Conservation (phyloP, 108 stramenopile genomes). For the Nannochloropsis gaditana region DNA sequence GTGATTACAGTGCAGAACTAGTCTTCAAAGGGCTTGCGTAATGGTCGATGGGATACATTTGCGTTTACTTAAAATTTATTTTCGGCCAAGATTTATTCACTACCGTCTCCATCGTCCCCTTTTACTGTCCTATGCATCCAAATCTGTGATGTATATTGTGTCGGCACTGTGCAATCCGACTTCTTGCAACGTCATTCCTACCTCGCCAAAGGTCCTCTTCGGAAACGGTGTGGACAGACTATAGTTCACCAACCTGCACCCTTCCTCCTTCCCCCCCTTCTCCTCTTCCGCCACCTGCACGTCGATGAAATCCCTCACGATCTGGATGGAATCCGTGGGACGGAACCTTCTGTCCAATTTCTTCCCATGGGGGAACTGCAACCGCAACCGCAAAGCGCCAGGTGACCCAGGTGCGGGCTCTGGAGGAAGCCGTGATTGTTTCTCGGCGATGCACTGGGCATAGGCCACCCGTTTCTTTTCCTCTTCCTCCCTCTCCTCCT, state of each 20-base stretch:
- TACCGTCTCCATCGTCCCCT: too few relatives aligned
- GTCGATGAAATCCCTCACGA: slow-evolving; percentile 41
- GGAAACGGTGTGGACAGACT: slow-evolving; percentile 49
- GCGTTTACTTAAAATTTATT: too few relatives aligned
- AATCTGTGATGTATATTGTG: background rate
- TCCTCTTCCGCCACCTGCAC: slow-evolving; percentile 35
- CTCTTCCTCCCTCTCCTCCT: slow-evolving; percentile 31
- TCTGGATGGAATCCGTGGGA: slow-evolving; percentile 24
- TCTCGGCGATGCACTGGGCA: background rate
- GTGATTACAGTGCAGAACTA: too few relatives aligned
- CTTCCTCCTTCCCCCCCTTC: slow-evolving; percentile 29
- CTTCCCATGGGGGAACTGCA: slow-evolving; percentile 51
- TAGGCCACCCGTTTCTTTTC: slow-evolving; percentile 33
- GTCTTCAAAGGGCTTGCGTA: too few relatives aligned
- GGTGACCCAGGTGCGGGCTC: slow-evolving; percentile 38
- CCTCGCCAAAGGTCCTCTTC: slow-evolving; percentile 28
- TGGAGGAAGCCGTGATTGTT: slow-evolving; percentile 14
- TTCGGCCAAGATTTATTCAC: too few relatives aligned
- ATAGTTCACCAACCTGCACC: slow-evolving; percentile 38
- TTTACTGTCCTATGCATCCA: background rate
- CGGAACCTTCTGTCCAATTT: slow-evolving; percentile 32
- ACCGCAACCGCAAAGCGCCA: slow-evolving; percentile 37
- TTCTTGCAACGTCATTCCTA: background rate
- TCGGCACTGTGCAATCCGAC: background rate
- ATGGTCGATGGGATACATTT: too few relatives aligned